phyloP scores from a whole-genome alignment of 164 flowering plant genomes.

The Vitis rupestris region DNA sequence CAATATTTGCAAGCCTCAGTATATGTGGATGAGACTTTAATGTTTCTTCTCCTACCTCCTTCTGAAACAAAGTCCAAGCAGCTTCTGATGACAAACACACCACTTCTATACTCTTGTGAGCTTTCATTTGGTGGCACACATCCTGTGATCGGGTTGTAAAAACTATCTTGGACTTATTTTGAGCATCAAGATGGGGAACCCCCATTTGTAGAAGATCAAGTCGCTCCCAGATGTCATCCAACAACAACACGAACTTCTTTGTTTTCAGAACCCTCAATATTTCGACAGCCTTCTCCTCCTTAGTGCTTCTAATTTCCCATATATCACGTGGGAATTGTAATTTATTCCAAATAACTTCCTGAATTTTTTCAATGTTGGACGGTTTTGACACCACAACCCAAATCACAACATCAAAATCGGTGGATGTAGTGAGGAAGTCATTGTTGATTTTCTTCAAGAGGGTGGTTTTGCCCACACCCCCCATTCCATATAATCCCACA shows the following conservation, averaged over 20 bases:
- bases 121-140: slow-evolving; percentile 18
- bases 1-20: background rate
- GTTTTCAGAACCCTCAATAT: background rate
- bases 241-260: slow-evolving; percentile 6
- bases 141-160: slow-evolving; percentile 8
- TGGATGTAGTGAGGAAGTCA: background rate
- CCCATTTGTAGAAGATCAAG: background rate
- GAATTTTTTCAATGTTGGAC: background rate
- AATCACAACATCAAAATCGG: background rate
- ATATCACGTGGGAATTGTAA: background rate
- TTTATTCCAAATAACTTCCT: background rate
- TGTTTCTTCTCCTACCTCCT: slow-evolving; percentile 14
- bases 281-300: background rate
- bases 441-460: background rate
- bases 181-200: background rate
- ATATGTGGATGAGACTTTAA: slow-evolving; percentile 13
- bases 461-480: background rate
- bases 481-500: background rate
- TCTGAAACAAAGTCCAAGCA: slow-evolving; percentile 17
- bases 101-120: slow-evolving; percentile 10
- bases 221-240: slow-evolving; percentile 14
- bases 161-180: slow-evolving; percentile 7
- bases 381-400: background rate
- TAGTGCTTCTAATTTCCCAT: background rate
- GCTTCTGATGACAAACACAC: background rate